A percentile compares a stretch with the other conserved stretches of the same genome.
These are phyloP conservation scores for Ophiostoma triangulosporum DNA, from an alignment of 2,329 filamentous ascomycete genomes.

Conservation along the genomic window DNA sequence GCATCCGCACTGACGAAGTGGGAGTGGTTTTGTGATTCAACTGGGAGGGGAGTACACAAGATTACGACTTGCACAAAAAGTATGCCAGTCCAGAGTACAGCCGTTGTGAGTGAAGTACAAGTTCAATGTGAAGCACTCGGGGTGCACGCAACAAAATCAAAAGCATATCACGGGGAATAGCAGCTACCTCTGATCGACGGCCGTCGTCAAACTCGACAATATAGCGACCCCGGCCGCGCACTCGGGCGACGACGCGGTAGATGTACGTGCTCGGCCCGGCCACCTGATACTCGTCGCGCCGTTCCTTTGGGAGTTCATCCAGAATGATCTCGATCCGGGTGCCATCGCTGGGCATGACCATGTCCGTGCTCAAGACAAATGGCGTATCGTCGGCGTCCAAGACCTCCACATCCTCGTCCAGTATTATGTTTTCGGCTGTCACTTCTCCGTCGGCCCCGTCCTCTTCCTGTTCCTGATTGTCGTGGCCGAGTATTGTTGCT, in stretches of 20 bases:
- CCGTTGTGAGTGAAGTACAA: too few relatives aligned
- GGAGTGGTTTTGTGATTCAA: too few relatives aligned
- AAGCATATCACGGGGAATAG: too few relatives aligned
- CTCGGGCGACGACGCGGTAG: slow-evolving; percentile 3
- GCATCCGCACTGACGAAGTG: neutral
- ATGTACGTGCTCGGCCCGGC: slow-evolving; percentile 12
- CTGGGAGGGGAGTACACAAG: neutral
- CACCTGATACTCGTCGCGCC: slow-evolving; percentile 7
- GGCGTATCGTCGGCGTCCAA: neutral
- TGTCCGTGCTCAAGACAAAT: neutral
- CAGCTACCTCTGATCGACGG: slow-evolving; percentile 10
- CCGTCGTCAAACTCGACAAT: slow-evolving; percentile 14
- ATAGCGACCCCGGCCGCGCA: slow-evolving; percentile 9
- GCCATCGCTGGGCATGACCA: slow-evolving; percentile 2
- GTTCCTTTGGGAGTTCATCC: slow-evolving; percentile 2
- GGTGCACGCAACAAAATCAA: too few relatives aligned
- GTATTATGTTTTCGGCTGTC: neutral
- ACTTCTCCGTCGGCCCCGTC: neutral
- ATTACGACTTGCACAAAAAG: neutral
- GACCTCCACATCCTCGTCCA: neutral
- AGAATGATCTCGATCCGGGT: slow-evolving; percentile 11
- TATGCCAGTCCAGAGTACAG: too few relatives aligned
- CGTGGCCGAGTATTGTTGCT: neutral
- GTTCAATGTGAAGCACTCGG: too few relatives aligned
- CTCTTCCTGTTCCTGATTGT: neutral